These are phyloP conservation scores for Fereydounia khargensis DNA, from an alignment of 1,284 basidiomycete species.

Conservation along the genomic window DNA sequence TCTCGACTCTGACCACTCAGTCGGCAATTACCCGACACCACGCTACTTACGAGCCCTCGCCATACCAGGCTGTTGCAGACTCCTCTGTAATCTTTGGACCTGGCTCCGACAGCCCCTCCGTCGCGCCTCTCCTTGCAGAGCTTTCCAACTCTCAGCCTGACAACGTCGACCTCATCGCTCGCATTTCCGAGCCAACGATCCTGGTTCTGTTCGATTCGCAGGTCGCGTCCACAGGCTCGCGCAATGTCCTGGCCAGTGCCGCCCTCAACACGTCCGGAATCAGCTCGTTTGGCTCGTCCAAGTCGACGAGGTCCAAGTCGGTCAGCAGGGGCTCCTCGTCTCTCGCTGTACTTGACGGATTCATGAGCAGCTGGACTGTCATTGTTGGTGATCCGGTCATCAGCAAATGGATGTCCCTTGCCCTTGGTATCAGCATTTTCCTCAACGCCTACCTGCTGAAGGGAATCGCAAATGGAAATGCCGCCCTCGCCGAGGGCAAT, in stretches of 20 bases:
- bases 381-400: constrained; percentile 92
- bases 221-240: constrained; percentile 14
- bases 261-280: constrained; percentile 46
- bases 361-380: constrained; percentile 91
- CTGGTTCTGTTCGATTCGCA: constrained; percentile 68
- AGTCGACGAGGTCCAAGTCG: constrained; percentile 9
- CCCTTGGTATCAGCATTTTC: constrained; percentile 80
- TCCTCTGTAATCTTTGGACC: constrained; percentile 30
- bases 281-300: constrained; percentile 12
- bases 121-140: constrained; percentile 42
- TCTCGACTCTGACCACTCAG: constrained; percentile 81
- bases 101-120: constrained; percentile 16
- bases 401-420: constrained; percentile 90
- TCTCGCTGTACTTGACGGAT: constrained; percentile 67
- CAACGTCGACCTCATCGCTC: constrained; percentile 40
- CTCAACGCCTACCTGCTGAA: constrained; percentile 93
- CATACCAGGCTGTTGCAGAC: constrained; percentile 42
- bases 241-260: constrained; percentile 33
- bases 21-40: constrained; percentile 66
- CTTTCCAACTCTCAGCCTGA: constrained; percentile 31
- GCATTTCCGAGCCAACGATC: constrained; percentile 61
- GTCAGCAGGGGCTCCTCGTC: constrained; percentile 24
- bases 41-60: constrained; percentile 51
- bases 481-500: constrained; percentile 51
- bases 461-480: constrained; percentile 62